Base-by-base conservation (phyloP, 1,139 yeast genomes). In the Taphrina wiesneri region DNA sequence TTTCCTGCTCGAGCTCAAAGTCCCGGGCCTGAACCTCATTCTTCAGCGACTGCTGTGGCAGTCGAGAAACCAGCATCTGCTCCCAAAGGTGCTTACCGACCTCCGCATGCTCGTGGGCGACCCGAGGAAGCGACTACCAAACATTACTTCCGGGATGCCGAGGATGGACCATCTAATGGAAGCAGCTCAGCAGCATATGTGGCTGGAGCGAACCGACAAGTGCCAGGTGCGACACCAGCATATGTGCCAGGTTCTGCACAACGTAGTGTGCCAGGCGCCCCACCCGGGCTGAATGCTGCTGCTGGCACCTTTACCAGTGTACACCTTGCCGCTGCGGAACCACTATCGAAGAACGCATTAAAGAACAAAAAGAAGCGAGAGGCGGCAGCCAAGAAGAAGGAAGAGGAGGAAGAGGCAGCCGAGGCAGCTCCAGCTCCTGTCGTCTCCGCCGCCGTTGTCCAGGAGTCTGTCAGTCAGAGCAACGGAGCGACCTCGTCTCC, bases 31-130 rank as follows among this genome's bases (percentile, higher is more conserved):
- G 82, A 79, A 66, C 85, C 93, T 7, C 95, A 92, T 74, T 78
- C 79, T 66, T 85, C 90, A 60, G 79, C 78, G 26, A 72, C 78
- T 9, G 77, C 77, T 30, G 77, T 82, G 9, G 77, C 78, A 66
- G 79, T 79, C 36, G 79, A 82, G 11, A 86, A 86, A 73, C 86
- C 89, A 53, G 82, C 84, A 41, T 47, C 57, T 17, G 57, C 64
- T n/a, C 64, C 64, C 3, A 60, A 51, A 17, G 96, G 96, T 67
- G 98, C 97, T 34, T 92, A 92, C 77, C 85, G 96, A 76, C 98
- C 98, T 36, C 98, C 98, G 7, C 97, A 91, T 76, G 97, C 97
- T 9, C 84, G 97, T 78, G 81, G 83, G 5, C 34, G 64, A 36
- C 64, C 64, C 5, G 64, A 60, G 19, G 64, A 26, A 13, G 52